Evolutionary conservation across 495 filamentous ascomycete species (phyloP), one percentile per base, ranked within the genome.

Genomic region (Rostrohypoxylon terebratum): DNA sequence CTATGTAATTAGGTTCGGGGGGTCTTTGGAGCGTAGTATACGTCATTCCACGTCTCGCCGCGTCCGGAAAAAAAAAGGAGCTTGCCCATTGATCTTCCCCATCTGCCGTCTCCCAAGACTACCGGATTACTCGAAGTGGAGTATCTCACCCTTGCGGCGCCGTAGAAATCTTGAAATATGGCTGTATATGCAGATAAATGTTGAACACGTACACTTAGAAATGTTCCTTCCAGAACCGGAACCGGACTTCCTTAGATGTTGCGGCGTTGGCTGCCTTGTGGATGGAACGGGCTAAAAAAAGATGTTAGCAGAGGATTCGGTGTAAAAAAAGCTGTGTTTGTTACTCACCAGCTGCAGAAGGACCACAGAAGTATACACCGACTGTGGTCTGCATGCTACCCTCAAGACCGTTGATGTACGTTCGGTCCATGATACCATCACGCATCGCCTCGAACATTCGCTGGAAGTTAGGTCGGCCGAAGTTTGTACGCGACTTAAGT

Each of bases 141-240:
- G 45, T 34, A 48, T 62, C 40, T 4, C 16, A 40, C 16, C 59
- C 54, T 66, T 55, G 42, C 55, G 48, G 48, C 66, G 40, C 25
- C 51, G 25, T 61, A 59, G 7, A 53, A 51, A 68, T 63, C 63
- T 71, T 66, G 36, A 60, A 47, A 45, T 71, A 48, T 58, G 44
- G 54, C 33, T 20, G 23, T 54, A 65, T 31, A 71, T 57, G 48
- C 42, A 66, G 53, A 71, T 69, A 54, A 61, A 48, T 65, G 47
- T 51, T 38, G 42, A 53, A 70, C 68, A 59, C 57, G 54, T 59
- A 63, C 61, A 63, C 47, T 69, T 83, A 88, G 72, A 88, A 88
- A 75, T 99, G 94, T 82, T 99, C 96, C 83, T 98, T 99, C 96
- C 96, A 99, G 85, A 99, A 99, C 78, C 93, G 93, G 83, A 98